These are phyloP conservation scores for Xylariaceae sp. DNA, from an alignment of 2,329 filamentous ascomycete species.

Conservation along the genomic window DNA sequence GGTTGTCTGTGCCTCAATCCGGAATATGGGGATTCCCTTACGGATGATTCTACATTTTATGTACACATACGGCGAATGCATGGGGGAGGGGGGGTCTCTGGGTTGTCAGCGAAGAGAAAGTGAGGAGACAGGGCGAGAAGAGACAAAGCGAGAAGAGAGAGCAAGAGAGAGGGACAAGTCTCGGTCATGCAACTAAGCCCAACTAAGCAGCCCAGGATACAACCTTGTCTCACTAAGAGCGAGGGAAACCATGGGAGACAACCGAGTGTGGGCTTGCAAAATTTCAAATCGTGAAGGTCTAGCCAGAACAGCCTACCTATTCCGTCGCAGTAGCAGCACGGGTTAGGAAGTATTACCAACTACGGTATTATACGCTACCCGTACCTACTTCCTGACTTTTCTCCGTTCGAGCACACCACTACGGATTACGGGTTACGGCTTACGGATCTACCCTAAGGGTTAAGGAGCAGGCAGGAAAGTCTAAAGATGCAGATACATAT, in stretches of 20 bases:
- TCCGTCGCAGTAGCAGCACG: not conserved
- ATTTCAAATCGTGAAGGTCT: constrained; percentile 18
- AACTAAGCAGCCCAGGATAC: constrained; percentile 11
- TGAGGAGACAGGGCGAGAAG: too few relatives aligned
- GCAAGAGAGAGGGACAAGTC: not conserved
- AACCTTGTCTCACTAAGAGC: not conserved
- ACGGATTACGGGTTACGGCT: too few relatives aligned
- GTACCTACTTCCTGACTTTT: too few relatives aligned
- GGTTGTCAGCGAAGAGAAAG: constrained; percentile 13
- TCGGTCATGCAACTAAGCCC: constrained; percentile 16
- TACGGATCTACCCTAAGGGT: too few relatives aligned
- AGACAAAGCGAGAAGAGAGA: too few relatives aligned
- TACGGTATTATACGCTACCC: too few relatives aligned
- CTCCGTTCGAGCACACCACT: too few relatives aligned
- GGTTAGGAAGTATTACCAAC: too few relatives aligned
- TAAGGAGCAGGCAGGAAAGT: not conserved
- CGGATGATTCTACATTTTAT: not conserved
- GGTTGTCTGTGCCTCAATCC: not conserved
- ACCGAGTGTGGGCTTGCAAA: not conserved
- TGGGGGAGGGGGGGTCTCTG: not conserved
- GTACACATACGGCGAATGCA: constrained; percentile 7
- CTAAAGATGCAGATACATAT: too few relatives aligned
- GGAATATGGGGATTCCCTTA: not conserved
- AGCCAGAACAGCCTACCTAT: not conserved
- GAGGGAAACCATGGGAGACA: not conserved